Base-by-base conservation (phyloP, 495 filamentous ascomycete species). In the Podospora comata region DNA sequence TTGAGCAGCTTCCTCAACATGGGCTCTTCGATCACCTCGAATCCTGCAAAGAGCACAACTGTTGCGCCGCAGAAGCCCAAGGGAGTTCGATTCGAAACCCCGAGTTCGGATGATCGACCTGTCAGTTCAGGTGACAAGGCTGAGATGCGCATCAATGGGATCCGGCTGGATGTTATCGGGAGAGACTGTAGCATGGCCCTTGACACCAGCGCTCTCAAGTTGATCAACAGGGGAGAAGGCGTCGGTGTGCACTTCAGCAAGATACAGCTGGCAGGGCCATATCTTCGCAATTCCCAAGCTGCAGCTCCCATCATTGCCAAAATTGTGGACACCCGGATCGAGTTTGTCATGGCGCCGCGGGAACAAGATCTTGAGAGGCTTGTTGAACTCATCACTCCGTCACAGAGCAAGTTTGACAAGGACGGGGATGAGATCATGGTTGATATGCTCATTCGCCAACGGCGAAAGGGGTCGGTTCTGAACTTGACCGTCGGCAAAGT, bases 371-470 rank as follows among this genome's bases (percentile, higher is more conserved):
- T 99, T 2, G 89, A 91, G 70, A 85, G 89, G 58, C 84, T 99
- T 6, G 79, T 99, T 16, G 89, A 90, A 34, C 83, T 99, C 26
- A 88, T 98, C 58, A 97, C 91, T 11, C 96, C 96, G 0, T 97
- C 93, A 2, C 94, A 92, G 69, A 87, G 95, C 77, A 93, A 92
- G 70, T 97, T 96, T 73, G 93, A 96, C 65, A 87, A 91, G 59
- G 91, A 93, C 68, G 79, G 81, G 15, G 93, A 97, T 72, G 96
- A 97, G 73, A 97, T 99, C 67, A 87, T 99, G 80, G 83, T 98
- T 13, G 95, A 98, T 68, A 97, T 91, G 0, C 84, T 99, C 2
- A 80, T 98, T 26, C 85, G 91, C n/a, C 96, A 99, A 77, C 83
- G 96, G 65, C 86, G 88, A 72, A 94, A 97, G 75, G 96, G 94